These are phyloP conservation scores for Mollisia scopiformis DNA, from an alignment of 2,329 filamentous ascomycete genomes.

Conservation along the genomic window DNA sequence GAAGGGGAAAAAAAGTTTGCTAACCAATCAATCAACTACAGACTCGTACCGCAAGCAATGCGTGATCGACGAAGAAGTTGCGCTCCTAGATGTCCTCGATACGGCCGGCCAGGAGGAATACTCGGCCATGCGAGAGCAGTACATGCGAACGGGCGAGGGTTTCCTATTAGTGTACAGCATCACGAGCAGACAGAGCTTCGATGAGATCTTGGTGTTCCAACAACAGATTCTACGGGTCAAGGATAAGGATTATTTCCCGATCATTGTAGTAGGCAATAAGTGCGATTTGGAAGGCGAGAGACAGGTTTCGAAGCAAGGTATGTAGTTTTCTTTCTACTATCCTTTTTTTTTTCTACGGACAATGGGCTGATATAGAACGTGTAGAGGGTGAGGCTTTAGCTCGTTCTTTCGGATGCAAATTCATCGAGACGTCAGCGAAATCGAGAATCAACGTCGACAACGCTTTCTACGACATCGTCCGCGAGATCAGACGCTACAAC, in stretches of 20 bases:
- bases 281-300: constrained; percentile 95
- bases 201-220: constrained; percentile 98
- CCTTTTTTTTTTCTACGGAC: background rate
- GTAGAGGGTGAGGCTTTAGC: constrained; percentile 89
- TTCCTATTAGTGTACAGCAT: constrained; percentile 97
- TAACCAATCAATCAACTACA: constrained; percentile 45
- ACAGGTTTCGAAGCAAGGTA: constrained; percentile 91
- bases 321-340: constrained; percentile 36
- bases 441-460: constrained; percentile 98
- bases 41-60: constrained; percentile 99
- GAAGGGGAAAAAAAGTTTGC: background rate
- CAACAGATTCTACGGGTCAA: constrained; percentile 98
- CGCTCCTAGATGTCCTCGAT: constrained; percentile 95
- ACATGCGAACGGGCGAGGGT: constrained; percentile 98
- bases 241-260: constrained; percentile 99
- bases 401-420: constrained; percentile 90
- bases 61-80: constrained; percentile 97
- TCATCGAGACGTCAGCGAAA: constrained; percentile 99
- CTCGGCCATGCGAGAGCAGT: constrained; percentile 98
- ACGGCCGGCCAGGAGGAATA: constrained; percentile 99
- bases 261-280: constrained; percentile 99
- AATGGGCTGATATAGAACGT: constrained; percentile 20
- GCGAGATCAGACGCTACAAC: constrained; percentile 98
- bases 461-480: constrained; percentile 97
- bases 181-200: constrained; percentile 94